A percentile compares a stretch with the other conserved stretches of the same genome.
phyloP scores from a whole-genome alignment of 805 yeast genomes.

The Metschnikowia peoriensis region DNA sequence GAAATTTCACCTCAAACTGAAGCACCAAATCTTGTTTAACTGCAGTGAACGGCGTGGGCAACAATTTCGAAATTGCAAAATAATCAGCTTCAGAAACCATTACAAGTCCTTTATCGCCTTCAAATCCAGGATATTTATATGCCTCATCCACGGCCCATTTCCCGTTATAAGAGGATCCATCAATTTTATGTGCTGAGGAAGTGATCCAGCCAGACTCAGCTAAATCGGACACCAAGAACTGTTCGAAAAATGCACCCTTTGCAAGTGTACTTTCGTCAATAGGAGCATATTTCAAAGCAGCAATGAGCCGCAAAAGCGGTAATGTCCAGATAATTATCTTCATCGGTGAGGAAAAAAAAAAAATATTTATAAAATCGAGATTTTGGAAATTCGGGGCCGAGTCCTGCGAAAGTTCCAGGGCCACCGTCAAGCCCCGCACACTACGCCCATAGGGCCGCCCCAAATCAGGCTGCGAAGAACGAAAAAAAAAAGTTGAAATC shows the following conservation, averaged over 20 bases:
- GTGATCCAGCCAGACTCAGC: slow-evolving; percentile 39
- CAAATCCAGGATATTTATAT: slow-evolving; percentile 51
- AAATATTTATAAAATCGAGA: not conserved
- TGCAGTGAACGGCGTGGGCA: slow-evolving; percentile 59
- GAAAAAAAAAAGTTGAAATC: not conserved
- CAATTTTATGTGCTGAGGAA: slow-evolving; percentile 52
- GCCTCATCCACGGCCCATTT: slow-evolving; percentile 74
- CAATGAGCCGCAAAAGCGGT: slow-evolving; percentile 4
- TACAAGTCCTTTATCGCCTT: slow-evolving; percentile 72
- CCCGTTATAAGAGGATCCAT: slow-evolving; percentile 64
- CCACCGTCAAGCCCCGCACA: not conserved
- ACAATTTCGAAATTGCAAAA: slow-evolving; percentile 72
- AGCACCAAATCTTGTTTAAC: slow-evolving; percentile 66
- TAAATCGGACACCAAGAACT: slow-evolving; percentile 41
- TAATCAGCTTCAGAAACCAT: slow-evolving; percentile 73
- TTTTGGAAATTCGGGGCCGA: not conserved
- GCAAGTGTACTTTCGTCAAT: slow-evolving; percentile 35
- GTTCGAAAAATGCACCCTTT: slow-evolving; percentile 59
- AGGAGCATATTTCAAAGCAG: slow-evolving; percentile 27
- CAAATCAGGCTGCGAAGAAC: not conserved
- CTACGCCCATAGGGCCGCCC: not conserved
- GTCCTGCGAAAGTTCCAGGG: not conserved
- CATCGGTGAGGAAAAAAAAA: not conserved
- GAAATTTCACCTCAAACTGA: slow-evolving; percentile 87
- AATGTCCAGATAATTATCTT: slow-evolving; percentile 2